phyloP scores from a whole-genome alignment of 2,329 filamentous ascomycete genomes.

The Aspergillus quadrilineatus region DNA sequence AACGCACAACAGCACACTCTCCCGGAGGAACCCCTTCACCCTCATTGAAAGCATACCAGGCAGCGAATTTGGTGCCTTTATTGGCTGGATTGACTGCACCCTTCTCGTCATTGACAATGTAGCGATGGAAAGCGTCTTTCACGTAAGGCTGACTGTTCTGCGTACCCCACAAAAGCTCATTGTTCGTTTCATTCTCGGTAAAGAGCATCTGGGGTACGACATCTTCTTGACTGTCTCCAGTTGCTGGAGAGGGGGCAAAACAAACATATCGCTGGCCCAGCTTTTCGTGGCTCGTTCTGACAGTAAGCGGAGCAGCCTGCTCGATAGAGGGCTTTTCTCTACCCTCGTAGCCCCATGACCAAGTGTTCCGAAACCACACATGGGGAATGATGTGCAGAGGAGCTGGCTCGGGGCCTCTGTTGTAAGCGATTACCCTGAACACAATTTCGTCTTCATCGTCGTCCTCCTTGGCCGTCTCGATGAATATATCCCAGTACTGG shows the following conservation, averaged over 20 bases:
- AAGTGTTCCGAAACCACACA: constrained; percentile 96
- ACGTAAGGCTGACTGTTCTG: constrained; percentile 81
- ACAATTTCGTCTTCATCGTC: constrained; percentile 87
- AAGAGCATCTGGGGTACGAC: constrained; percentile 83
- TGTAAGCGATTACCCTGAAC: constrained; percentile 95
- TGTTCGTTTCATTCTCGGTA: constrained; percentile 95
- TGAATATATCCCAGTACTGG: constrained; percentile 94
- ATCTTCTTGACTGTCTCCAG: constrained; percentile 75
- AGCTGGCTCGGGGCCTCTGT: constrained; percentile 84
- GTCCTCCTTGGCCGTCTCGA: constrained; percentile 92
- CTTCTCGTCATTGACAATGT: constrained; percentile 80
- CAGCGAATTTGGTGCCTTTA: constrained; percentile 82
- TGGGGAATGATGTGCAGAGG: constrained; percentile 92
- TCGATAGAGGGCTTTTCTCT: constrained; percentile 76
- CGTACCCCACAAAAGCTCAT: constrained; percentile 70
- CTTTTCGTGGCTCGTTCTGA: constrained; percentile 74
- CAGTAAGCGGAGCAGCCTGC: constrained; percentile 63
- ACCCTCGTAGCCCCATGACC: constrained; percentile 85
- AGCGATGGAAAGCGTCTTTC: constrained; percentile 90
- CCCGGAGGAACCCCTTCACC: constrained; percentile 82
- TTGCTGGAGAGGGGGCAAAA: constrained; percentile 84
- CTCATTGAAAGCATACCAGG: constrained; percentile 91
- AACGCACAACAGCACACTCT: constrained; percentile 92
- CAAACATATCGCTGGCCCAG: constrained; percentile 81
- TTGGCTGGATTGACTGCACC: constrained; percentile 76